Evolutionary conservation across 1,284 basidiomycete species (phyloP), one percentile per base, ranked within the genome.

Genomic region (Apiotrichum gracile): DNA sequence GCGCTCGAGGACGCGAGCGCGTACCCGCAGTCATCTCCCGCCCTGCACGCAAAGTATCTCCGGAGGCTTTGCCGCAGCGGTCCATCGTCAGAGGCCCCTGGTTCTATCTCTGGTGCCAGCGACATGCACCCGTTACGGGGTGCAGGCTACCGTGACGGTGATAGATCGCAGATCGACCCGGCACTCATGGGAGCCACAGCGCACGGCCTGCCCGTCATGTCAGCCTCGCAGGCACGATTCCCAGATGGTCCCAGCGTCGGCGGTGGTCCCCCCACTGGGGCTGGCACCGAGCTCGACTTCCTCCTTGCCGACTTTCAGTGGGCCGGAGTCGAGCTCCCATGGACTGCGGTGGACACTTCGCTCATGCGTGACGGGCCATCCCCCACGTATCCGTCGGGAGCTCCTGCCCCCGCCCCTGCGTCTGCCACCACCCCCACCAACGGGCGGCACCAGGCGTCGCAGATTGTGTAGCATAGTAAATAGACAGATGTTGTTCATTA

Each of bases 21-120:
- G 10, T 70, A 68, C 35, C 59, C 65, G 0, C 51, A 55, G 44
- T 66, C 66, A 24, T 64, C 64, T 5, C 64, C 68, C 3, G 58
- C 61, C 2, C 55, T 70, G 16, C 68, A 70, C 49, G 66, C 66
- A 6, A 58, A 52, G 44, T 68, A 66, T 45, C 57, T 70, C 14
- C 61, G 66, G 14, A 53, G 65, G 9, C 59, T 66, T 26, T 50
- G 52, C 43, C 62, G 62, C n/a, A 27, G 25, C 34, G 34, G 34
- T 12, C 29, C 42, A n/a, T 33, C 25, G 17, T 25, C 40, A 14
- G 42, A 44, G 16, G 17, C 17, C 9, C 27, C 19, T 12, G 27
- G 24, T 2, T 41, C 47, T 5, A 4, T n/a, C 19, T 19, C 47
- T 16, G 35, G 35, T 10, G 16, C 5, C 37, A 38, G 25, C 16